Base-by-base conservation (phyloP, 306 rosid genomes). In the Vicia faba region DNA sequence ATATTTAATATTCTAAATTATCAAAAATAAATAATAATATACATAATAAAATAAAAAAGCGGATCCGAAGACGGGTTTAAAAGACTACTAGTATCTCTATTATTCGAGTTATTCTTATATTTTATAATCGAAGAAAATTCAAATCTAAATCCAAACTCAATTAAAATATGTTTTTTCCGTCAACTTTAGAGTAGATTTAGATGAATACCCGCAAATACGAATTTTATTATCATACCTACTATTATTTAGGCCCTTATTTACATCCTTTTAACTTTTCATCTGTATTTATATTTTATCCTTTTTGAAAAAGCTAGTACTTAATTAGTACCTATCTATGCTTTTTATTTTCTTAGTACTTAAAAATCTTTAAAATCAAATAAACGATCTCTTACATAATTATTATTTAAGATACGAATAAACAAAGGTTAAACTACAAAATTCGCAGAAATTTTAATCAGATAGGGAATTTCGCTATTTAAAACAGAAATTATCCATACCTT, bases 321-420 rank as follows among this genome's bases (percentile, higher is more conserved):
- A 33, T 40, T 41, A 16, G 25, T 16, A 60, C 33, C 33, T 1
- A 60, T 38, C 43, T 60, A 18, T 51, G 31, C 25, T 20, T 20
- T 51, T 20, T 20, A 2, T 9, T 11, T 18, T 51, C 5, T 51
- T 20, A 26, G 18, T 25, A 26, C 5, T 54, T 54, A 11, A 5
- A 54, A 54, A 54, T 54, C 60, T 11, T 5, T 3, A 26, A 29
- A 15, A 78, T 45, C 64, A 64, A 66, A 50, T 54, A 29, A 15
- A 48, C 36, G 40, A 68, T 76, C 59, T 49, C 45, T 57, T 62
- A 64, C 66, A 66, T 61, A 20, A 57, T 71, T 63, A 56, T 68
- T 10, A 20, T 68, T 14, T 23, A 64, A 20, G 54, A 72, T 62
- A 29, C 31, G 70, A 62, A 72, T 56, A 68, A 40, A 28, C 12